Evolutionary conservation across 2,329 filamentous ascomycete species (phyloP).

Genomic region (Cytospora piceicola): DNA sequence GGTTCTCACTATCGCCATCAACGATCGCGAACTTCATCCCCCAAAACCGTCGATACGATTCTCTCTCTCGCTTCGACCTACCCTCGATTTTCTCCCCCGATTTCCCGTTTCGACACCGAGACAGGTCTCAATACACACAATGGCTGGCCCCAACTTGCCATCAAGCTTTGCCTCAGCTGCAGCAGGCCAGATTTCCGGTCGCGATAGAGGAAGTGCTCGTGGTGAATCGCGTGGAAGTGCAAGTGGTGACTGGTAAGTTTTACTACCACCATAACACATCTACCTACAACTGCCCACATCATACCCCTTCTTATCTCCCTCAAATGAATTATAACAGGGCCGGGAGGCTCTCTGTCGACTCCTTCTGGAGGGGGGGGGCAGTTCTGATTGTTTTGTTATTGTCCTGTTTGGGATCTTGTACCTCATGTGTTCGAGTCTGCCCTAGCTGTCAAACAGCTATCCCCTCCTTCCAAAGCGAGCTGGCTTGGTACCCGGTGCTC

Average conservation of each 20-base stretch:
- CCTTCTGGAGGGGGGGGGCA: neutral
- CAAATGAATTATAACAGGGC: too few relatives aligned
- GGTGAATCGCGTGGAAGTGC: slow-evolving; percentile 58
- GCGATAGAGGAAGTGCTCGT: slow-evolving; percentile 62
- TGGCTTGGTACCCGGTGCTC: neutral
- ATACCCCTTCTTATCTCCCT: neutral
- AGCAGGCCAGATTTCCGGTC: slow-evolving; percentile 71
- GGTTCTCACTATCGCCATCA: neutral
- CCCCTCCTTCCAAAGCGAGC: neutral
- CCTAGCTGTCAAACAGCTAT: neutral
- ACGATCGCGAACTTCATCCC: slow-evolving; percentile 8
- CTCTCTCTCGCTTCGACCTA: neutral
- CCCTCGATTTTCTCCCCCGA: slow-evolving; percentile 3
- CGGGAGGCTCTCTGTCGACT: too few relatives aligned
- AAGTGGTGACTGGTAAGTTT: slow-evolving; percentile 74
- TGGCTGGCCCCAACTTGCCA: slow-evolving; percentile 73
- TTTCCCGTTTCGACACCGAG: slow-evolving; percentile 2
- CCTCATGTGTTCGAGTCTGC: neutral
- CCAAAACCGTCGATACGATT: slow-evolving; percentile 4
- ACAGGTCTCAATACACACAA: slow-evolving; percentile 31
- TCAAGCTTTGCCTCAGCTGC: slow-evolving; percentile 85
- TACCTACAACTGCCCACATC: slow-evolving; percentile 24
- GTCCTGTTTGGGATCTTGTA: neutral
- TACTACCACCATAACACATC: neutral
- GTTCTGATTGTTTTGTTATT: neutral